Conservation (phyloP, 1,284 basidiomycete genomes). For the Dichomitus squalens region DNA sequence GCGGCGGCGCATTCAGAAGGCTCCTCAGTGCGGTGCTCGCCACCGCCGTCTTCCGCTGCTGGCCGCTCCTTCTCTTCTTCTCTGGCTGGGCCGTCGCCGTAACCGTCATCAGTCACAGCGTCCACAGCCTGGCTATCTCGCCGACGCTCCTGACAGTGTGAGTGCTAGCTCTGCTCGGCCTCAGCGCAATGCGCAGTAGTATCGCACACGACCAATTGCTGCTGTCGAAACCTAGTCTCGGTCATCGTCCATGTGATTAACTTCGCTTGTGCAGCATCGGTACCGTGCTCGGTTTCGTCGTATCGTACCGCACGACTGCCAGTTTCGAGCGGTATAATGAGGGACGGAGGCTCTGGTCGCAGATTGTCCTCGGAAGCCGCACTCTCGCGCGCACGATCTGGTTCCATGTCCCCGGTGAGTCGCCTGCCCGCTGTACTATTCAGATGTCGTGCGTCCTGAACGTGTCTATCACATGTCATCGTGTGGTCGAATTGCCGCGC, state of each 20-base stretch:
- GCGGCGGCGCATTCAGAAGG: conserved; percentile 13
- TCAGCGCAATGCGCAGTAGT: neutral
- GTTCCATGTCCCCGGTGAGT: conserved; percentile 63
- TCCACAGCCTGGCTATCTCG: conserved; percentile 46
- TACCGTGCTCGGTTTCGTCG: conserved; percentile 68
- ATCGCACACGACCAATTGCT: neutral
- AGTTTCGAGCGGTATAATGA: conserved; percentile 79
- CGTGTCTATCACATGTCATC: conserved; percentile 6
- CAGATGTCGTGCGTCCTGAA: neutral
- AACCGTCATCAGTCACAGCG: conserved; percentile 50
- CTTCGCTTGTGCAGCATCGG: conserved; percentile 45
- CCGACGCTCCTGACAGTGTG: conserved; percentile 65
- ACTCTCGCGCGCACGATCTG: conserved; percentile 60
- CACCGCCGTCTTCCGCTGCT: conserved; percentile 66
- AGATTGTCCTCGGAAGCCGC: conserved; percentile 61
- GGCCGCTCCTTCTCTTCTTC: conserved; percentile 68
- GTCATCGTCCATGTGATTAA: conserved; percentile 1
- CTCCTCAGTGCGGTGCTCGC: conserved; percentile 56
- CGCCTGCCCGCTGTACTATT: neutral
- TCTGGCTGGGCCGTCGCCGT: conserved; percentile 59
- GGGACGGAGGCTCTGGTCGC: conserved; percentile 69
- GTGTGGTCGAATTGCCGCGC: neutral
- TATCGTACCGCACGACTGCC: conserved; percentile 71
- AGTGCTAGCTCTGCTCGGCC: conserved; percentile 24
- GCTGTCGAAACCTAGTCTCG: conserved; percentile 1